A percentile compares a stretch with the other conserved stretches of the same genome.
Conservation (phyloP, 352 stramenopile genomes). For the Phytopythium helicoides region DNA sequence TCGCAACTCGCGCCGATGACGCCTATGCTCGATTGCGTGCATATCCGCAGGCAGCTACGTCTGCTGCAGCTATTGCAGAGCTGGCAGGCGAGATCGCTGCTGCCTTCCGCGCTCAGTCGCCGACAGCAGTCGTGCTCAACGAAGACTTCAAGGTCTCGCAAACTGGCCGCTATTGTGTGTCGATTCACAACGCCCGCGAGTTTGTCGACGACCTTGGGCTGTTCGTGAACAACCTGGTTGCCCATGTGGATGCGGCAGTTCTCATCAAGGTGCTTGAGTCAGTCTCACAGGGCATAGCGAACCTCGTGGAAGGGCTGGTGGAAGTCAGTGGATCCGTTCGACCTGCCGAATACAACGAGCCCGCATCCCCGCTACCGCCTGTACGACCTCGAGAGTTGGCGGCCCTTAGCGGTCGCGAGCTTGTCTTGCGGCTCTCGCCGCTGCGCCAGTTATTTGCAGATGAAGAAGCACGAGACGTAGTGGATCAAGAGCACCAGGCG, state of each 20-base stretch:
- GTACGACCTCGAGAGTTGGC: conserved; percentile 36
- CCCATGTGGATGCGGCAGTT: conserved; percentile 12
- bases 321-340: conserved; percentile 15
- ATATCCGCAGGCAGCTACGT: conserved; percentile 8
- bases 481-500: conserved; percentile 15
- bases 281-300: conserved; percentile 17
- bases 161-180: conserved; percentile 8
- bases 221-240: conserved; percentile 35
- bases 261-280: conserved; percentile 27
- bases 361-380: conserved; percentile 11
- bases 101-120: conserved; percentile 28
- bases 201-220: conserved; percentile 35
- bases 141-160: conserved; percentile 4
- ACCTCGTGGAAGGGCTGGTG: conserved; percentile 26
- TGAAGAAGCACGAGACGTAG: conserved; percentile 10
- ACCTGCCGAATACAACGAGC: background rate
- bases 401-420: conserved; percentile 29
- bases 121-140: background rate
- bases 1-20: conserved; percentile 28
- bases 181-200: conserved; percentile 16
- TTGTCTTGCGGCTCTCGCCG: conserved; percentile 23
- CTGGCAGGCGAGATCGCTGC: conserved; percentile 17
- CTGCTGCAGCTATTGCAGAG: conserved; percentile 15
- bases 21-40: conserved; percentile 19
- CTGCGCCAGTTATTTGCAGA: conserved; percentile 11